These are phyloP conservation scores for Achaetomium macrosporum DNA, from an alignment of 2,329 filamentous ascomycete species.

Conservation along the genomic window DNA sequence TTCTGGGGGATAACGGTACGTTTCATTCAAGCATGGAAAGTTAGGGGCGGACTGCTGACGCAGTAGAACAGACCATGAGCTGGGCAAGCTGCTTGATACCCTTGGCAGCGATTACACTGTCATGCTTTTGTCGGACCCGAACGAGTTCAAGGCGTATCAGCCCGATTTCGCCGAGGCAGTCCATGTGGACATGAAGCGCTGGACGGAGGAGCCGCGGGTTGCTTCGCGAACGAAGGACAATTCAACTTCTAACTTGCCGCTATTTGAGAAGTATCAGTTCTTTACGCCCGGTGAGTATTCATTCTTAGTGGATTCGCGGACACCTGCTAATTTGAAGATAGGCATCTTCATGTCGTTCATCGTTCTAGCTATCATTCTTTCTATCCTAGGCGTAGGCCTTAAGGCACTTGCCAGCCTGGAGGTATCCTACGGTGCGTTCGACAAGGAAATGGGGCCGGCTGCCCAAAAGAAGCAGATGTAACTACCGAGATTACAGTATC, in stretches of 20 bases:
- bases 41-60: conserved; percentile 13
- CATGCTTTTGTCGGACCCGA: conserved; percentile 64
- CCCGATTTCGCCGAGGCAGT: conserved; percentile 56
- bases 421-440: conserved; percentile 90
- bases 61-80: conserved; percentile 40
- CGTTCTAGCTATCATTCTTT: conserved; percentile 62
- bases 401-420: conserved; percentile 72
- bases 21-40: conserved; percentile 1
- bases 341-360: conserved; percentile 86
- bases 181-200: conserved; percentile 70
- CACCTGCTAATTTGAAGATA: conserved; percentile 31
- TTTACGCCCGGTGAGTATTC: conserved; percentile 69
- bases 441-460: conserved; percentile 88
- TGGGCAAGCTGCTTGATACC: conserved; percentile 44
- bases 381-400: conserved; percentile 74
- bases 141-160: conserved; percentile 53
- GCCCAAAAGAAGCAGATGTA: conserved; percentile 67
- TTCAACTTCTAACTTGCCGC: conserved; percentile 38
- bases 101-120: conserved; percentile 59
- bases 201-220: conserved; percentile 28
- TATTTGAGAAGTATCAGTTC: conserved; percentile 94
- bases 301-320: neutral
- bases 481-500: neutral
- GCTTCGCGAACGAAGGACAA: conserved; percentile 35
- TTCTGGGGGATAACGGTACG: conserved; percentile 45